Evolutionary conservation across 139 green algal genomes (phyloP).

Genomic region (Asterochloris sp.): DNA sequence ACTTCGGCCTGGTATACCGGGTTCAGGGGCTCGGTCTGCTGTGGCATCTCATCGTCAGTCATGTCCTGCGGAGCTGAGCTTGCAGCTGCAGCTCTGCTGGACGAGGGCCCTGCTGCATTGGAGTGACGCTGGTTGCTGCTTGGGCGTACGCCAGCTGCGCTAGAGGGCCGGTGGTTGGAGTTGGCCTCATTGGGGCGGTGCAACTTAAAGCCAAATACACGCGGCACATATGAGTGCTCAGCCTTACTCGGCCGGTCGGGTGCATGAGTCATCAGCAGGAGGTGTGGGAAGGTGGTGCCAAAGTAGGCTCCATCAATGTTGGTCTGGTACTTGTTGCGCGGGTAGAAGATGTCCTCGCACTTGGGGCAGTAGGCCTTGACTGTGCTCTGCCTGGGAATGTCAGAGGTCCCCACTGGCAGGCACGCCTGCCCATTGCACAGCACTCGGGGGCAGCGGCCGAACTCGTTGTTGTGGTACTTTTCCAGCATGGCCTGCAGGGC

Average conservation of each 20-base stretch:
- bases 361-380: constrained; percentile 92
- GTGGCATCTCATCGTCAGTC: no score
- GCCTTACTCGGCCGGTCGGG: constrained; percentile 62
- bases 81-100: no score
- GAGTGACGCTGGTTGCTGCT: not conserved
- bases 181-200: constrained; percentile 38
- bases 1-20: no score
- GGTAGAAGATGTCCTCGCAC: constrained; percentile 94
- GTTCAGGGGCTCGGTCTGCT: no score
- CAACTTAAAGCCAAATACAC: constrained; percentile 96
- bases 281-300: constrained; percentile 94
- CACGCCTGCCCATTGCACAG: constrained; percentile 88
- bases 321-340: constrained; percentile 77
- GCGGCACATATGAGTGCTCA: constrained; percentile 68
- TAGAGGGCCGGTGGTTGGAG: not conserved
- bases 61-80: no score
- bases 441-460: constrained; percentile 88
- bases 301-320: constrained; percentile 93
- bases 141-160: not conserved
- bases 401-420: constrained; percentile 85
- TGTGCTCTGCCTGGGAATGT: constrained; percentile 84
- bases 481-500: constrained; percentile 69
- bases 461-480: constrained; percentile 91
- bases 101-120: no score
- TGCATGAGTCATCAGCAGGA: constrained; percentile 93